A percentile compares a stretch with the other conserved stretches of the same genome.
phyloP scores from a whole-genome alignment of 441 rosid genomes.

The Kokia cookei region DNA sequence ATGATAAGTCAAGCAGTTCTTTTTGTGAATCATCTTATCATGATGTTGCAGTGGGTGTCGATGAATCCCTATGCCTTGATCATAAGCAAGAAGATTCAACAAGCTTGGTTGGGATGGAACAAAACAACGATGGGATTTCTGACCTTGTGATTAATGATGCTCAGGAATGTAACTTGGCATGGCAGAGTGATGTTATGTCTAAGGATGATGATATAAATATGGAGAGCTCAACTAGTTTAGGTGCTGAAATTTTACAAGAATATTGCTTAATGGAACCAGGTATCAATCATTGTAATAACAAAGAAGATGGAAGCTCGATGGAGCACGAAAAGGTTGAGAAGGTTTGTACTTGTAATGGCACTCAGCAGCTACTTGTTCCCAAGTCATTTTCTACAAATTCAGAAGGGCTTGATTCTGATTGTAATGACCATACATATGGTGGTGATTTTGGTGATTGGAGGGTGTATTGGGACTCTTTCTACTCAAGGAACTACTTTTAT shows the following conservation, averaged over 20 bases:
- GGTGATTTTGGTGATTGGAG: constrained; percentile 54
- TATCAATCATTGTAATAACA: constrained; percentile 19
- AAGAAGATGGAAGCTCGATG: constrained; percentile 12
- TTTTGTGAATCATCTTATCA: constrained; percentile 39
- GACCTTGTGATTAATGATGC: constrained; percentile 12
- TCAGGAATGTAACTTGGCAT: constrained; percentile 4
- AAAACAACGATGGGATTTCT: constrained; percentile 15
- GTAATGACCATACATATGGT: constrained; percentile 15
- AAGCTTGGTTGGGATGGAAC: constrained; percentile 17
- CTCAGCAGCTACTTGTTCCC: constrained; percentile 14
- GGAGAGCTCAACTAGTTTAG: constrained; percentile 10
- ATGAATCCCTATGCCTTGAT: constrained; percentile 11
- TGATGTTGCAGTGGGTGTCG: constrained; percentile 49
- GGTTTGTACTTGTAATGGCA: constrained; percentile 11
- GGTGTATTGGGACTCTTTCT: constrained; percentile 67
- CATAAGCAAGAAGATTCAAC: constrained; percentile 19
- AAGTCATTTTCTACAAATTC: constrained; percentile 25
- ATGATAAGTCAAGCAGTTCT: constrained; percentile 37
- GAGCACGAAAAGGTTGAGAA: constrained; percentile 16
- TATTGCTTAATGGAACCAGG: constrained; percentile 16
- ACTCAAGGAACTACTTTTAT: constrained; percentile 61
- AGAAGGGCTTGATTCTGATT: constrained; percentile 18
- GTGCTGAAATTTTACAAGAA: constrained; percentile 21
- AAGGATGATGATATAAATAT: constrained; percentile 19
- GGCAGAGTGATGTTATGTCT: constrained; percentile 6